phyloP scores from a whole-genome alignment of 176 grass and related monocot species.

The Cenchrus fungigraminus region DNA sequence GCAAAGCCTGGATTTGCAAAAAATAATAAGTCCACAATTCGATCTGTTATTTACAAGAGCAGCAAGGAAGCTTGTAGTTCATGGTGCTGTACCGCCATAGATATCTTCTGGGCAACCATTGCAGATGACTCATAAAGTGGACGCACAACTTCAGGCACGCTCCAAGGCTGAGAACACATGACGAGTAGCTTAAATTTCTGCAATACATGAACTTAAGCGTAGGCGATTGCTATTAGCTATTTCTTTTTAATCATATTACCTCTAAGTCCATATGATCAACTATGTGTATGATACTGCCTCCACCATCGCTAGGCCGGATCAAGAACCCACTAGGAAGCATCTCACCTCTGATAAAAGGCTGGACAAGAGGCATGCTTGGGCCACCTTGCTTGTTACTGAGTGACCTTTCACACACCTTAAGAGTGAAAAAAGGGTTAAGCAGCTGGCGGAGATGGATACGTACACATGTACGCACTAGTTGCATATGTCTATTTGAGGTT shows the following conservation, averaged over 20 bases:
- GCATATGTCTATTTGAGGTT: background rate
- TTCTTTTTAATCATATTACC: conserved; percentile 47
- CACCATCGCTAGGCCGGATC: conserved; percentile 85
- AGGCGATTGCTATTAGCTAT: background rate
- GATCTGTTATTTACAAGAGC: background rate
- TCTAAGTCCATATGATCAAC: conserved; percentile 93
- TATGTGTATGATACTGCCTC: conserved; percentile 86
- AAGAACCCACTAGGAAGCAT: conserved; percentile 93
- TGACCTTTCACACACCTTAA: conserved; percentile 86
- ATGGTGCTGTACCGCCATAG: conserved; percentile 65
- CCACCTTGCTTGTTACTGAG: conserved; percentile 71
- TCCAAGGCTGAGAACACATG: conserved; percentile 69
- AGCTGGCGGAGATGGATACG: background rate
- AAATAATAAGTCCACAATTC: conserved; percentile 22
- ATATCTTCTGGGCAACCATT: conserved; percentile 82
- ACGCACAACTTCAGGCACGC: conserved; percentile 87
- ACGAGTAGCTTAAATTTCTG: conserved; percentile 15
- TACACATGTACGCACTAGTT: conserved; percentile 5
- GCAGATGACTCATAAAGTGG: conserved; percentile 88
- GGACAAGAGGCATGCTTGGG: conserved; percentile 71
- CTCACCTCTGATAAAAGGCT: conserved; percentile 86
- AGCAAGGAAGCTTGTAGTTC: background rate
- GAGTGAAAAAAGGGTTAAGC: conserved; percentile 28
- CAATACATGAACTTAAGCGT: conserved; percentile 5
- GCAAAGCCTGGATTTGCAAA: conserved; percentile 72